Evolutionary conservation across 768 basidiomycete genomes (phyloP).

Genomic region (Mrakia blollopis): DNA sequence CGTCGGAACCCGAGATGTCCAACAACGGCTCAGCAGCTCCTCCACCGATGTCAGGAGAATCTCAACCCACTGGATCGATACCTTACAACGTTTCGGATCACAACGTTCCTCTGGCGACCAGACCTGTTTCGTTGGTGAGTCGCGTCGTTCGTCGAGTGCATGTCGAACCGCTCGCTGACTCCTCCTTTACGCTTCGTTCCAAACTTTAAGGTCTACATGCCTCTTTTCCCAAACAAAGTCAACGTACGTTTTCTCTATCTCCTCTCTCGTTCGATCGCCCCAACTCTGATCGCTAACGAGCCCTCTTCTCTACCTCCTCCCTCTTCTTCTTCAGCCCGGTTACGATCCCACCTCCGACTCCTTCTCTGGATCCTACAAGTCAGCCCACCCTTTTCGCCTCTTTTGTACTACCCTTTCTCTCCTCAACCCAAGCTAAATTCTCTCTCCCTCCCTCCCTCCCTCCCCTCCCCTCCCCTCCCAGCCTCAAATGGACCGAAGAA

Average conservation of each 20-base stretch:
- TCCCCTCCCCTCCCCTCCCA: background rate
- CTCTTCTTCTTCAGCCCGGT: background rate
- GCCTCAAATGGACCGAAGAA: constrained; percentile 33
- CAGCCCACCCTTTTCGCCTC: background rate
- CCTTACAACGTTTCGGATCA: constrained; percentile 29
- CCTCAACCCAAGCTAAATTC: constrained; percentile 16
- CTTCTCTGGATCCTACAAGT: constrained; percentile 25
- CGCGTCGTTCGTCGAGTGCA: too few relatives aligned
- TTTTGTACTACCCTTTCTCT: constrained; percentile 12
- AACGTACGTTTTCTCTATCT: background rate
- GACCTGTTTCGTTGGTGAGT: constrained; percentile 20
- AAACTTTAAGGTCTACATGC: constrained; percentile 14
- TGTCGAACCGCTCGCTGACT: too few relatives aligned
- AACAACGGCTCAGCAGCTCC: background rate
- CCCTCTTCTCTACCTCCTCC: background rate
- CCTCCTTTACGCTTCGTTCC: too few relatives aligned
- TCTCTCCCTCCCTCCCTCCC: background rate
- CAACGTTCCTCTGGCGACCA: constrained; percentile 28
- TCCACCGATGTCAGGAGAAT: background rate
- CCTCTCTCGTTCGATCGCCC: background rate
- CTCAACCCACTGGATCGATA: background rate
- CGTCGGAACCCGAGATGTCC: background rate
- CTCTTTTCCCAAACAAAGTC: constrained; percentile 14
- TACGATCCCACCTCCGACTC: constrained; percentile 14
- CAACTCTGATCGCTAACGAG: background rate